These are phyloP conservation scores for Mycena indigotica DNA, from an alignment of 768 basidiomycete species.

Conservation along the genomic window DNA sequence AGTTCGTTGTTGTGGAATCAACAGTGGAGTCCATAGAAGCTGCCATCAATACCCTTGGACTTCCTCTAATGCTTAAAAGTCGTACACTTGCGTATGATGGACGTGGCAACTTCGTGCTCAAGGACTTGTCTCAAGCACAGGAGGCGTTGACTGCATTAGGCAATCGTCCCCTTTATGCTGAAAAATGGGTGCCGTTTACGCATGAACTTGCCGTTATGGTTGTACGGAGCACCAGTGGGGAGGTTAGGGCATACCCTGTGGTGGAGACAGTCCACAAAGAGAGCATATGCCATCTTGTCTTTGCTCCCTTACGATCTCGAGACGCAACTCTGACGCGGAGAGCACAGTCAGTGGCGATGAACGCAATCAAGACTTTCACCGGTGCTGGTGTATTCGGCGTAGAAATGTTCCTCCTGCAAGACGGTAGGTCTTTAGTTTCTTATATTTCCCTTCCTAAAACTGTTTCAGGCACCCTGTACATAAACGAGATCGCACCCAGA, in stretches of 20 bases:
- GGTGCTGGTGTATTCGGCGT: conserved; percentile 97
- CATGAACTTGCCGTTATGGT: conserved; percentile 98
- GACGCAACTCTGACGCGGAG: conserved; percentile 56
- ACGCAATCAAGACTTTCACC: conserved; percentile 72
- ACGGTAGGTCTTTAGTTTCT: conserved; percentile 55
- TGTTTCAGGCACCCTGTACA: conserved; percentile 64
- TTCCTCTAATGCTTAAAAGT: conserved; percentile 95
- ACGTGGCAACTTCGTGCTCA: conserved; percentile 84
- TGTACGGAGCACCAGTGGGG: conserved; percentile 73
- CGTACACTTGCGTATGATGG: conserved; percentile 97
- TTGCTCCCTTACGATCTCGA: conserved; percentile 75
- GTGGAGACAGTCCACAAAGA: conserved; percentile 96
- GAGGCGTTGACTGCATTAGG: conserved; percentile 57
- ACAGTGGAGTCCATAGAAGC: conserved; percentile 51
- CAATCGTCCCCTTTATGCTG: conserved; percentile 83
- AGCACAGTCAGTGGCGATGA: conserved; percentile 77
- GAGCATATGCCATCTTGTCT: conserved; percentile 90
- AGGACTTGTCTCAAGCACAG: conserved; percentile 50
- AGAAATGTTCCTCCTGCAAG: conserved; percentile 92
- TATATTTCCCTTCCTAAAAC: neutral
- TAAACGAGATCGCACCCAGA: conserved; percentile 97
- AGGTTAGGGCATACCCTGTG: conserved; percentile 81
- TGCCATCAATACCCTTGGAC: conserved; percentile 63
- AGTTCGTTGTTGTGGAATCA: conserved; percentile 62
- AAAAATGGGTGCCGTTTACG: conserved; percentile 87